Evolutionary conservation across 352 stramenopile species (phyloP), one percentile per base, ranked within the genome.

Genomic region (Globisporangium orthogonon): DNA sequence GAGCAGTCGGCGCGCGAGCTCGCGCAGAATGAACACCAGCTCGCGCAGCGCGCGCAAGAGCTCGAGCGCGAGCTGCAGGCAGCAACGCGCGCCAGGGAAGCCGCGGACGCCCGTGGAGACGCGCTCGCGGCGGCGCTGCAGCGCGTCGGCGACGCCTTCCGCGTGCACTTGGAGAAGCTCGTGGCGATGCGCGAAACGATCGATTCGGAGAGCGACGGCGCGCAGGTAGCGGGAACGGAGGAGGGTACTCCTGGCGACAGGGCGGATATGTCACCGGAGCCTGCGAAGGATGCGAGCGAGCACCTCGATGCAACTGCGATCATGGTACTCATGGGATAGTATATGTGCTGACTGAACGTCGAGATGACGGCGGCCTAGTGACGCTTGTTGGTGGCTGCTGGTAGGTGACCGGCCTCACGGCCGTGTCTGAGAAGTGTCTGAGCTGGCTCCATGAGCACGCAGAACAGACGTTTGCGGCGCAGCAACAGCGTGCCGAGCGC

Each of bases 361-460:
- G 29, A 23, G 23, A 11, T 5, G 11, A 13, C 6, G 37, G 37
- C 10, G 37, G 17, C 23, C 15, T 18, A 13, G 3, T 14, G 44
- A 13, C 44, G 44, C n/a, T 23, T 23, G 23, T 23, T 23, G 23
- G 23, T 23, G 23, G 23, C 23, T 48, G 0, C 18, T 49, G 37
- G 37, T 43, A 87, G 60, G 64, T 90, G 31, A 47, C 65, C 4
- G 77, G 71, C 5, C 62, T 90, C 31, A 53, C 60, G 10, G 64
- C 61, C 9, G 62, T 88, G 28, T 81, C 75, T 29, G 64, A 58
- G 23, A 87, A 78, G 52, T 88, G 77, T 47, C 47, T 84, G 2
- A 56, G 44, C 4, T 90, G 80, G 80, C 62, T 90, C 40, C 65
- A 86, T 23, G 61, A 73, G 17, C 71, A 84, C 35, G 61, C 79